phyloP scores from a whole-genome alignment of 306 rosid genomes.

The Cicer pinnatifidum region DNA sequence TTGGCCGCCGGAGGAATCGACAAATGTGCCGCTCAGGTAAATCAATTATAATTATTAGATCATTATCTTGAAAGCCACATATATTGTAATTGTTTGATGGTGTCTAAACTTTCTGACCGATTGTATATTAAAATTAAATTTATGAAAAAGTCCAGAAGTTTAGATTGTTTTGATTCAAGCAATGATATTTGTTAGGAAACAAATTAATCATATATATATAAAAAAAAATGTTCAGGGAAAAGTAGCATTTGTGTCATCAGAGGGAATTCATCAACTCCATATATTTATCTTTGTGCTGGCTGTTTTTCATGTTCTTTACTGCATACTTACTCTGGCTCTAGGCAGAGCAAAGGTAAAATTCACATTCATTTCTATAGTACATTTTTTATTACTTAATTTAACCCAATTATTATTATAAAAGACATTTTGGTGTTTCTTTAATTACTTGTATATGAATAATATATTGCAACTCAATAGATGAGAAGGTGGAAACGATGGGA shows the following conservation, averaged over 20 bases:
- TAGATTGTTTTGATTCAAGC: too few relatives aligned
- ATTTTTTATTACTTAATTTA: neutral
- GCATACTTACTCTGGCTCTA: slow-evolving; percentile 71
- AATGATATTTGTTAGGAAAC: too few relatives aligned
- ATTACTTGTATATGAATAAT: neutral
- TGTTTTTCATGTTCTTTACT: slow-evolving; percentile 68
- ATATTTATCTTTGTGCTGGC: slow-evolving; percentile 83
- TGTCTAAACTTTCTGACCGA: too few relatives aligned
- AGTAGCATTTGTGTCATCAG: slow-evolving; percentile 66
- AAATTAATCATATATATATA: too few relatives aligned
- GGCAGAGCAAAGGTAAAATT: slow-evolving; percentile 72
- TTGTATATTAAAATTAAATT: too few relatives aligned
- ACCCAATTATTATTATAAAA: neutral
- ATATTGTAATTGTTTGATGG: too few relatives aligned
- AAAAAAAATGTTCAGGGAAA: slow-evolving; percentile 49
- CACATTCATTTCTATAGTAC: neutral
- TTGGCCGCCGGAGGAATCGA: slow-evolving; percentile 59
- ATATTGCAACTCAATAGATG: slow-evolving; percentile 56
- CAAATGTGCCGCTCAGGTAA: slow-evolving; percentile 50
- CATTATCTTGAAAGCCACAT: too few relatives aligned
- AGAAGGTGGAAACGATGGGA: slow-evolving; percentile 92
- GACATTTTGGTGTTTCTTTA: neutral
- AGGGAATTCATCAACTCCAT: slow-evolving; percentile 85
- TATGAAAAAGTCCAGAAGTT: too few relatives aligned
- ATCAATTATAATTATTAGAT: too few relatives aligned